Percentiles rank a stretch among this genome's conserved stretches.
Conservation (phyloP, 768 basidiomycete species). For the Clathrus columnatus region DNA sequence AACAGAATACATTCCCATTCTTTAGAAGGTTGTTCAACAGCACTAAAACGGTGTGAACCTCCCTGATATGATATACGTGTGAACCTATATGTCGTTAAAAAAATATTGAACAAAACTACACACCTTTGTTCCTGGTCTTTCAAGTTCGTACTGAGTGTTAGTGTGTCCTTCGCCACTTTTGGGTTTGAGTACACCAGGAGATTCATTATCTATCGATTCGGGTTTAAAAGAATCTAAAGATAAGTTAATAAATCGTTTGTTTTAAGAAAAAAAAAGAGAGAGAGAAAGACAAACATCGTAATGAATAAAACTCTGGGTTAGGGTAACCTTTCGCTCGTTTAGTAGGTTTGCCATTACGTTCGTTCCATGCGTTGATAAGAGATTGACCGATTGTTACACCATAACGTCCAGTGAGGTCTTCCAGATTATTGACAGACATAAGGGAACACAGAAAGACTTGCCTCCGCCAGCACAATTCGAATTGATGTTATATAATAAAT, state of each 20-base stretch:
- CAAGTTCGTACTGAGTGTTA: conserved; percentile 51
- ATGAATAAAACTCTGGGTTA: conserved; percentile 9
- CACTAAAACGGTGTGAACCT: conserved; percentile 49
- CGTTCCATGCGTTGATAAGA: conserved; percentile 8
- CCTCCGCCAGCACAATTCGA: background rate
- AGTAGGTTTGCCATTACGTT: conserved; percentile 6
- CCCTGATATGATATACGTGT: conserved; percentile 39
- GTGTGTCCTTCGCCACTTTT: conserved; percentile 35
- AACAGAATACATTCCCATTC: conserved; percentile 73
- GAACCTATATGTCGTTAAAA: no score
- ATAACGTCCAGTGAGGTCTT: conserved; percentile 6
- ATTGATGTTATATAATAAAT: background rate
- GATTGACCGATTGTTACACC: conserved; percentile 7
- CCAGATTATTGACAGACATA: background rate
- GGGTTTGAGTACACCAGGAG: conserved; percentile 58
- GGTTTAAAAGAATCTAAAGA: conserved; percentile 67
- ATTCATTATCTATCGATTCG: conserved; percentile 54
- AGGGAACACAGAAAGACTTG: background rate
- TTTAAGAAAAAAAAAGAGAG: background rate
- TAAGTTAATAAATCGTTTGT: background rate
- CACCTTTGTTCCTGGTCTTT: conserved; percentile 62
- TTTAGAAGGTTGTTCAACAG: conserved; percentile 48
- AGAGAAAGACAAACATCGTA: conserved; percentile 4
- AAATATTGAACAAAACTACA: conserved; percentile 13
- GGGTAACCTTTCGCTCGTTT: conserved; percentile 9